Evolutionary conservation across 495 filamentous ascomycete species (phyloP).

Genomic region (Penicillium atrosanguineum): DNA sequence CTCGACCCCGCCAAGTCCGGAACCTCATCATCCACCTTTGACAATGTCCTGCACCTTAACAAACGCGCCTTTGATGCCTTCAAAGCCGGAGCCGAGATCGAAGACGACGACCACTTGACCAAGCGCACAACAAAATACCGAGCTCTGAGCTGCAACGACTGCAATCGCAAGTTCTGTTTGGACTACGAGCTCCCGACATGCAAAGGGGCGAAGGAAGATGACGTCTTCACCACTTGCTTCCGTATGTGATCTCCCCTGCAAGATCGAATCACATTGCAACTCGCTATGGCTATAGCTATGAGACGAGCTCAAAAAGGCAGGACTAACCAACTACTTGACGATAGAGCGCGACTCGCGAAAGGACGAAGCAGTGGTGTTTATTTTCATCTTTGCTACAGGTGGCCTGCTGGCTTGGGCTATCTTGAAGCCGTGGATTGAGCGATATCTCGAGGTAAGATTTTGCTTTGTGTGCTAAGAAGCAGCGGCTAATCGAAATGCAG

Average conservation of each 20-base stretch:
- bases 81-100: slow-evolving; percentile 9
- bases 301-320: neutral
- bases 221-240: slow-evolving; percentile 88
- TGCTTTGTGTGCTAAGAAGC: neutral
- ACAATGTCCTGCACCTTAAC: slow-evolving; percentile 27
- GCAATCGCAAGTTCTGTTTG: slow-evolving; percentile 88
- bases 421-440: slow-evolving; percentile 61
- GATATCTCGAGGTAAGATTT: slow-evolving; percentile 52
- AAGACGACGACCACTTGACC: neutral
- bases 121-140: slow-evolving; percentile 35
- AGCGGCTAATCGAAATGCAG: slow-evolving; percentile 23
- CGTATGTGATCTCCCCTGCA: slow-evolving; percentile 46
- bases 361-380: slow-evolving; percentile 86
- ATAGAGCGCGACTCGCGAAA: slow-evolving; percentile 82
- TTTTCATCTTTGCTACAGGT: slow-evolving; percentile 85
- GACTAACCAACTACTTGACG: slow-evolving; percentile 21
- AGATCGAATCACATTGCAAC: neutral
- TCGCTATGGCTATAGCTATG: neutral
- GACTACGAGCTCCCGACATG: slow-evolving; percentile 82
- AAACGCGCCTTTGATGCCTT: slow-evolving; percentile 17
- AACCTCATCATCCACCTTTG: slow-evolving; percentile 16
- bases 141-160: slow-evolving; percentile 69
- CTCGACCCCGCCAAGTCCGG: slow-evolving; percentile 31
- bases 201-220: slow-evolving; percentile 77
- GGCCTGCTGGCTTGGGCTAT: slow-evolving; percentile 79